A percentile compares a stretch with the other conserved stretches of the same genome.
phyloP scores from a whole-genome alignment of 1,284 basidiomycete species.

The Leccinum subrobustum region DNA sequence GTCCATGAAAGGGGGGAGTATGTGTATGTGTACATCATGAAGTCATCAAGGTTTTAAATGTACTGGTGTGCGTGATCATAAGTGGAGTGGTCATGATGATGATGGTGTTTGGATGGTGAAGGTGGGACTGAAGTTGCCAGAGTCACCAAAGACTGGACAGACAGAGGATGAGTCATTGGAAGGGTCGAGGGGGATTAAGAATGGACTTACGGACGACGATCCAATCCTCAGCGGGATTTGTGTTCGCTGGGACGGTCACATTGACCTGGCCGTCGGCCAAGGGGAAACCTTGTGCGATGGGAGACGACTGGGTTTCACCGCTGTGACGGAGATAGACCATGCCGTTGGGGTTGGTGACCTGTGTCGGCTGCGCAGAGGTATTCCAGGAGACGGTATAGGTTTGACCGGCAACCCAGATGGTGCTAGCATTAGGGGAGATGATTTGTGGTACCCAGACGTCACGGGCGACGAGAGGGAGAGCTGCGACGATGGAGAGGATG shows the following conservation, averaged over 20 bases:
- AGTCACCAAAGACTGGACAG: slow-evolving; percentile 48
- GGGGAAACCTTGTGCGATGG: slow-evolving; percentile 41
- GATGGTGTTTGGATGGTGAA: slow-evolving; percentile 37
- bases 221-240: slow-evolving; percentile 35
- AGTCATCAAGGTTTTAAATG: slow-evolving; percentile 12
- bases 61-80: slow-evolving; percentile 7
- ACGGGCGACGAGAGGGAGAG: slow-evolving; percentile 29
- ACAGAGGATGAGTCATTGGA: neutral
- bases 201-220: slow-evolving; percentile 41
- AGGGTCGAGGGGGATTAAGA: neutral
- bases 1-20: slow-evolving; percentile 13
- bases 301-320: slow-evolving; percentile 26
- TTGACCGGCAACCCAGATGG: slow-evolving; percentile 44
- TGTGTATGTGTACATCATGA: slow-evolving; percentile 12
- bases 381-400: slow-evolving; percentile 49
- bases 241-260: slow-evolving; percentile 39
- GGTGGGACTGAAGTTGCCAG: slow-evolving; percentile 42
- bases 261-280: slow-evolving; percentile 39
- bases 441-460: slow-evolving; percentile 51
- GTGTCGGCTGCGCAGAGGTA: slow-evolving; percentile 36
- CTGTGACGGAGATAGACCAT: slow-evolving; percentile 39
- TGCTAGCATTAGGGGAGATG: slow-evolving; percentile 35
- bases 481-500: slow-evolving; percentile 28
- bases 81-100: slow-evolving; percentile 13
- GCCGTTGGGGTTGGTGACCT: slow-evolving; percentile 49